phyloP scores from a whole-genome alignment of 2,329 filamentous ascomycete genomes.

The Bertia moriformis region DNA sequence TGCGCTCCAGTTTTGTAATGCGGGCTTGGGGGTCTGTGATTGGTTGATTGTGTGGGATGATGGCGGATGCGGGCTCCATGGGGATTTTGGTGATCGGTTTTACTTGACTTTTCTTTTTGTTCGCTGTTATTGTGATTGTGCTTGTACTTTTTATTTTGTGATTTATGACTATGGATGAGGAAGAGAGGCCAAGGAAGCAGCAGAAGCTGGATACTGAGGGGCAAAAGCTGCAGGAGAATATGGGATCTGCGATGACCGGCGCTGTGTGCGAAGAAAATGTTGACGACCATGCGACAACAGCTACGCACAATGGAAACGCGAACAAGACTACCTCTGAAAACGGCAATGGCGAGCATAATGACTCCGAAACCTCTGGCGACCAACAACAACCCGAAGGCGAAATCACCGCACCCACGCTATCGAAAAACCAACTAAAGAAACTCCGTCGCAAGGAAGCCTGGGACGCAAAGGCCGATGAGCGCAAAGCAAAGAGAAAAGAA shows the following conservation, averaged over 20 bases:
- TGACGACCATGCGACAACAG: neutral
- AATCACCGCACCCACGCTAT: neutral
- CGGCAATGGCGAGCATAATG: neutral
- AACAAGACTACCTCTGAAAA: too few species aligned
- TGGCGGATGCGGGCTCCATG: too few species aligned
- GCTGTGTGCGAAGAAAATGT: neutral
- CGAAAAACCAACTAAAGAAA: neutral
- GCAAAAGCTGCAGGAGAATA: neutral
- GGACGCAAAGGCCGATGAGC: constrained; percentile 15
- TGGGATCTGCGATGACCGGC: neutral
- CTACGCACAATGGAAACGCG: neutral
- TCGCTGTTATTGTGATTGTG: too few species aligned
- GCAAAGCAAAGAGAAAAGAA: constrained; percentile 41
- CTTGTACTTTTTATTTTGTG: too few species aligned
- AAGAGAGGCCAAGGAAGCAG: neutral
- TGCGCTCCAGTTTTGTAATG: neutral
- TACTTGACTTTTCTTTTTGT: too few species aligned
- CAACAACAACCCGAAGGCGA: neutral
- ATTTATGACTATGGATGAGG: neutral
- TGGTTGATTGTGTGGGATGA: too few species aligned
- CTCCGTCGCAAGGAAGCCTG: neutral
- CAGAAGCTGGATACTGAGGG: neutral
- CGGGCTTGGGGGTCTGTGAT: neutral
- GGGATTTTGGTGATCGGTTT: too few species aligned
- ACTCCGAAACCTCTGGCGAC: neutral